Base-by-base conservation (phyloP, 2,329 filamentous ascomycete species). In the Bimuria novae-zelandiae region DNA sequence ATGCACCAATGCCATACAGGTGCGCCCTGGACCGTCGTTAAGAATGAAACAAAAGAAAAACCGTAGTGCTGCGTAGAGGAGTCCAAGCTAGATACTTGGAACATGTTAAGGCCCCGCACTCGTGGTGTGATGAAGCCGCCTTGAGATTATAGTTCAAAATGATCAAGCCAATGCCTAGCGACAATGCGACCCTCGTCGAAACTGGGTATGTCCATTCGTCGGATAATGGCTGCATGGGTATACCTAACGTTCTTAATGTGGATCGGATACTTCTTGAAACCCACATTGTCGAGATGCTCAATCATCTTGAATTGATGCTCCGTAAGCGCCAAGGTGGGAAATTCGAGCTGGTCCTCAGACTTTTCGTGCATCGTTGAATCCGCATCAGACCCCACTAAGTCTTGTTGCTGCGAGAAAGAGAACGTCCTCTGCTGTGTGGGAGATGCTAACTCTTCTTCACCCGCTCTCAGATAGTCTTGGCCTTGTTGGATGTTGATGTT, bases 201-300 rank as follows among this genome's bases (percentile, higher is more conserved):
- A 0, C 74, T 76, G 46, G 81, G 77, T 68, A 84, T 86, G 33
- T 88, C 73, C 56, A 80, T 84, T 32, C 93, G 83, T 30, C 95
- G 86, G 58, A 97, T 90, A 42, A 97, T 96, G 3, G 92, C 92
- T 0, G 92, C 93, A 73, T 97, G 93, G 54, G 84, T 90, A 69
- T 96, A 71, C n/a, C 80, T 77, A 49, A 85, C 82, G 5, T 92
- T 89, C 59, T 89, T 88, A 33, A 94, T 92, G 75, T 88, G 87
- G 3, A 92, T 82, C 0, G 81, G 81, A 59, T 81, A 84, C 62
- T 84, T 86, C 37, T 75, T 78, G 67, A 84, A 82, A 3, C 83
- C 82, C 0, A 86, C 76, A 4, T 77, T 71, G 59, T 97, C 86
- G 43, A 97, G 78, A 8, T 85, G 84, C 25, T 88, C 81, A 56